Evolutionary conservation across 768 basidiomycete species (phyloP).

Genomic region (Lactarius psammicola): DNA sequence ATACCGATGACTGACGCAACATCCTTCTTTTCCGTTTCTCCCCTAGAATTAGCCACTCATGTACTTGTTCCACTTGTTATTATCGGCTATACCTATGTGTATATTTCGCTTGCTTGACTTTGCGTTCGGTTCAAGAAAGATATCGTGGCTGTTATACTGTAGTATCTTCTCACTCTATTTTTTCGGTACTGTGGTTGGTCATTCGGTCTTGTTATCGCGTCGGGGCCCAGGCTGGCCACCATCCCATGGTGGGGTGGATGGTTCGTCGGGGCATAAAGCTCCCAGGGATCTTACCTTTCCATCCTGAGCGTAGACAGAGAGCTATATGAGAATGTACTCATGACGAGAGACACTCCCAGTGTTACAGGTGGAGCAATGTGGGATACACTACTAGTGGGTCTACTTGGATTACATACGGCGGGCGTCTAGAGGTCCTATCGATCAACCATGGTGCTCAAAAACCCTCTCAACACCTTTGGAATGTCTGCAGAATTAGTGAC

Average conservation of each 20-base stretch:
- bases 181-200: background rate
- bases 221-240: too few relatives aligned
- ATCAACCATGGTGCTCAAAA: constrained; percentile 43
- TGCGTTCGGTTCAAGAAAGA: background rate
- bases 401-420: background rate
- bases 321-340: too few relatives aligned
- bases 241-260: too few relatives aligned
- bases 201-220: background rate
- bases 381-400: background rate
- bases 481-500: constrained; percentile 63
- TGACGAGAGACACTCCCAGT: too few relatives aligned
- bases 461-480: constrained; percentile 59
- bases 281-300: too few relatives aligned
- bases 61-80: constrained; percentile 14
- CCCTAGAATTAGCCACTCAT: constrained; percentile 19
- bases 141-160: background rate
- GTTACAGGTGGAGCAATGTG: background rate
- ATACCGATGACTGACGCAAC: background rate
- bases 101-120: constrained; percentile 5
- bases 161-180: background rate
- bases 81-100: constrained; percentile 19
- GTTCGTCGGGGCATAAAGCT: too few relatives aligned
- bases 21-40: too few relatives aligned
- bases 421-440: background rate
- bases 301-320: too few relatives aligned